Conservation (phyloP, 139 green algal genomes). For the Chlorella sp. region DNA sequence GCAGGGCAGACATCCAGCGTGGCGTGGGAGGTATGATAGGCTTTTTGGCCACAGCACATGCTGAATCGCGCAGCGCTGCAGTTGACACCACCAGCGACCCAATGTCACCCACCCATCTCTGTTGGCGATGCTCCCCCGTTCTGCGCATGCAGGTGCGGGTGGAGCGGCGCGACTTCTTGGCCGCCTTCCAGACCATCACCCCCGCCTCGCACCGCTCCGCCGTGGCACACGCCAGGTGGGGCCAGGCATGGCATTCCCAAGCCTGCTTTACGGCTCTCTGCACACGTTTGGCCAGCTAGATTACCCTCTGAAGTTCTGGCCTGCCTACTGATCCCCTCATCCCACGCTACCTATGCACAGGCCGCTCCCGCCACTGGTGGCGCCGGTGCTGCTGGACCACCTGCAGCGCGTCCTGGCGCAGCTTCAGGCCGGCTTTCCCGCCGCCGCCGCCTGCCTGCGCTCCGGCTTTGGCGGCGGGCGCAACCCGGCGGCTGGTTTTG, state of each 20-base stretch:
- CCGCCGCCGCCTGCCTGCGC: conserved; percentile 50
- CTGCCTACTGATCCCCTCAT: too few relatives aligned
- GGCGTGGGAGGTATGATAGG: too few relatives aligned
- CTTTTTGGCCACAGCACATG: too few relatives aligned
- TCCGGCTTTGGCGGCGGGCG: conserved; percentile 26
- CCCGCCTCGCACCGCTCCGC: conserved; percentile 81
- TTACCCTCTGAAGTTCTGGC: too few relatives aligned
- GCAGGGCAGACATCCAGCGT: too few relatives aligned
- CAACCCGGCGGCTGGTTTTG: conserved; percentile 23
- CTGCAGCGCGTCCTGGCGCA: conserved; percentile 53
- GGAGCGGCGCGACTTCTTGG: conserved; percentile 80
- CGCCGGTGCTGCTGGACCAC: conserved; percentile 48
- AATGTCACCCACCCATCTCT: too few relatives aligned
- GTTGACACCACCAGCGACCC: too few relatives aligned
- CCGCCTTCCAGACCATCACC: conserved; percentile 80
- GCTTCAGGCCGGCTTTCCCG: conserved; percentile 72
- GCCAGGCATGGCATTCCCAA: too few relatives aligned
- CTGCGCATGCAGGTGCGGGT: conserved; percentile 40
- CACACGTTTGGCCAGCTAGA: too few relatives aligned
- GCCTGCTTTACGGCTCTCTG: too few relatives aligned
- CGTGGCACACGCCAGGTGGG: conserved; percentile 18
- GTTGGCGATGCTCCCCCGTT: too few relatives aligned
- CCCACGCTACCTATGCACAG: conserved; percentile 20
- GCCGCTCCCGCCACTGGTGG: conserved; percentile 63
- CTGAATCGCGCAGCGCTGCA: too few relatives aligned